Evolutionary conservation across 345 rosid species (phyloP).

Genomic region (Euphorbia peplus): DNA sequence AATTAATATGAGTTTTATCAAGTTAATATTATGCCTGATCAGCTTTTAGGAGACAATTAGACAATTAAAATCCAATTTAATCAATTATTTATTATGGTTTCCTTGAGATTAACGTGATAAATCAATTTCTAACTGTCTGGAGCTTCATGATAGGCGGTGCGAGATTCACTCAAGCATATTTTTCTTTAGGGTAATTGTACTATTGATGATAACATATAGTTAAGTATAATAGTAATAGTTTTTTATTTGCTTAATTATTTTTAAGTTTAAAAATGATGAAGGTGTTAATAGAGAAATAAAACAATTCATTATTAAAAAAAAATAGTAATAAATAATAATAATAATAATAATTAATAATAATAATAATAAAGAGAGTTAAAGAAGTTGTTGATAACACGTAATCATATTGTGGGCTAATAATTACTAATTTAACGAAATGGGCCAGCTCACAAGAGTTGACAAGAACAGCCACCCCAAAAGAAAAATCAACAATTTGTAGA

Average conservation of each 20-base stretch:
- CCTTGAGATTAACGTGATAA: background rate
- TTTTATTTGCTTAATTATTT: no score
- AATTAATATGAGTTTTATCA: slow-evolving; percentile 16
- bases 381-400: background rate
- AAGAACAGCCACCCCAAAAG: slow-evolving; percentile 16
- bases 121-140: no score
- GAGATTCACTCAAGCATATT: no score
- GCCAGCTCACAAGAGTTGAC: slow-evolving; percentile 33
- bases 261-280: no score
- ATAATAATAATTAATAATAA: no score
- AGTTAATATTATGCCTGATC: background rate
- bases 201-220: no score
- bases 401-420: background rate
- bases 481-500: slow-evolving; percentile 26
- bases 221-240: no score
- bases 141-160: no score
- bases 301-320: no score
- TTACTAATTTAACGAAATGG: background rate
- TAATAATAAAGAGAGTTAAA: background rate
- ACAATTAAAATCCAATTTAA: background rate
- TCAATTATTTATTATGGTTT: background rate
- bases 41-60: slow-evolving; percentile 10
- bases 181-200: no score
- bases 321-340: no score
- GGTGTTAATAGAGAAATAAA: no score